These are phyloP conservation scores for Chytriomyces sp. DNA, from an alignment of 192 early-diverging fungal species.

Conservation along the genomic window DNA sequence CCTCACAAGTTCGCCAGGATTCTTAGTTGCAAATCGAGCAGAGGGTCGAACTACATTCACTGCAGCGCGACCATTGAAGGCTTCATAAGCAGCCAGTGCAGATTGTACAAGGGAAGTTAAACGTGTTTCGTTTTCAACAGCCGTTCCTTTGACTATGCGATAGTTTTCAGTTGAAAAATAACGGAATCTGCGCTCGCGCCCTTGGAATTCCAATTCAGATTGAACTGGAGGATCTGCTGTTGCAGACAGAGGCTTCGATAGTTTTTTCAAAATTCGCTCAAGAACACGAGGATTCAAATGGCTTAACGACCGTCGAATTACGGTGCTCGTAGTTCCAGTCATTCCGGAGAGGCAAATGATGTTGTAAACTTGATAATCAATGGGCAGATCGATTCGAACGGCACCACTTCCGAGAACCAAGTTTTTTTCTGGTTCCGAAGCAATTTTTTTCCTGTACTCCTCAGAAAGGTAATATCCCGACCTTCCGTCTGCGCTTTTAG, in stretches of 20 bases:
- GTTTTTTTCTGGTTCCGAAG: constrained; percentile 37
- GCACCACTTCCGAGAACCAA: constrained; percentile 55
- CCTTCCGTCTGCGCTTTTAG: neutral
- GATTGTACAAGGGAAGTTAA: neutral
- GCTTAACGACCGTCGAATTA: constrained; percentile 57
- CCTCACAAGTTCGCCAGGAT: neutral
- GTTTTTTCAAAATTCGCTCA: constrained; percentile 50
- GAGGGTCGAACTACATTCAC: neutral
- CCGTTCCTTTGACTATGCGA: constrained; percentile 7
- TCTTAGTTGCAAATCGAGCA: constrained; percentile 1
- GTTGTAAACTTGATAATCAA: constrained; percentile 70
- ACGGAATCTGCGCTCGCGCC: constrained; percentile 66
- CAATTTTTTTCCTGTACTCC: constrained; percentile 27
- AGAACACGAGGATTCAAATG: constrained; percentile 57
- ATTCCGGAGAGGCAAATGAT: constrained; percentile 57
- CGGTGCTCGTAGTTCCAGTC: constrained; percentile 57
- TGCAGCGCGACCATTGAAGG: neutral
- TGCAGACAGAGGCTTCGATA: constrained; percentile 48
- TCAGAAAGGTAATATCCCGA: neutral
- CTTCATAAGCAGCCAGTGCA: constrained; percentile 8
- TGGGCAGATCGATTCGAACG: constrained; percentile 58
- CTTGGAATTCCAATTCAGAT: constrained; percentile 63
- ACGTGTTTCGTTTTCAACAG: neutral
- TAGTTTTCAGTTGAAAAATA: constrained; percentile 59
- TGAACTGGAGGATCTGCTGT: constrained; percentile 41